These are phyloP conservation scores for Zizania latifolia DNA, from an alignment of 176 grass and related monocot species.

Conservation along the genomic window DNA sequence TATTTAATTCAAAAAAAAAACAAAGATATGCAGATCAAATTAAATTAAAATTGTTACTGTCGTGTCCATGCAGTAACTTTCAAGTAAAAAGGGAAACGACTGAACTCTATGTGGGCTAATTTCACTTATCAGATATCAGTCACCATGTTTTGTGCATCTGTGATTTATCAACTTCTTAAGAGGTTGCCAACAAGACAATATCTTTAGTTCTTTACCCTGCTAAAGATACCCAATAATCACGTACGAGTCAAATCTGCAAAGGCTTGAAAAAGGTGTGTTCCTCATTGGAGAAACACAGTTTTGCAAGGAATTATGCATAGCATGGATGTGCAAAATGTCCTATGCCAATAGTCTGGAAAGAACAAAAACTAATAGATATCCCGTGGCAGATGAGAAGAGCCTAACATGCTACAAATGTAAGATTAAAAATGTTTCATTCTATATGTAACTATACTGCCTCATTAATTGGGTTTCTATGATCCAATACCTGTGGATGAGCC, in stretches of 20 bases:
- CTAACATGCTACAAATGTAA: background rate
- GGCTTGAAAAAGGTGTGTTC: background rate
- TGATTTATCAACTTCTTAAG: background rate
- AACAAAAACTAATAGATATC: background rate
- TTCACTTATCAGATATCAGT: background rate
- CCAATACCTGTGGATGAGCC: conserved; percentile 77
- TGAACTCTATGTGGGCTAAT: background rate
- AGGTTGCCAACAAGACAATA: background rate
- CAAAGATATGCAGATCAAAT: background rate
- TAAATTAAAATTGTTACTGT: background rate
- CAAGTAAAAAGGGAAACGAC: background rate
- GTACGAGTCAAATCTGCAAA: background rate
- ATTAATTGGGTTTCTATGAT: background rate
- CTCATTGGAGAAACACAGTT: background rate
- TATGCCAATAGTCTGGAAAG: background rate
- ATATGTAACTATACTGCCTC: background rate
- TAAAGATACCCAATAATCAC: background rate
- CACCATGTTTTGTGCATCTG: background rate
- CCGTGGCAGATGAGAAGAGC: background rate
- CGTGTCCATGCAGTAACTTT: background rate
- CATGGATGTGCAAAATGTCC: background rate
- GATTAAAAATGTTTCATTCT: background rate
- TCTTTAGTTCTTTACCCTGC: background rate
- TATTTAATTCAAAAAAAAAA: background rate
- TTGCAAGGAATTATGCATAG: background rate